Evolutionary conservation across 2,329 filamentous ascomycete genomes (phyloP).

Genomic region (Ophiostoma ulmi): DNA sequence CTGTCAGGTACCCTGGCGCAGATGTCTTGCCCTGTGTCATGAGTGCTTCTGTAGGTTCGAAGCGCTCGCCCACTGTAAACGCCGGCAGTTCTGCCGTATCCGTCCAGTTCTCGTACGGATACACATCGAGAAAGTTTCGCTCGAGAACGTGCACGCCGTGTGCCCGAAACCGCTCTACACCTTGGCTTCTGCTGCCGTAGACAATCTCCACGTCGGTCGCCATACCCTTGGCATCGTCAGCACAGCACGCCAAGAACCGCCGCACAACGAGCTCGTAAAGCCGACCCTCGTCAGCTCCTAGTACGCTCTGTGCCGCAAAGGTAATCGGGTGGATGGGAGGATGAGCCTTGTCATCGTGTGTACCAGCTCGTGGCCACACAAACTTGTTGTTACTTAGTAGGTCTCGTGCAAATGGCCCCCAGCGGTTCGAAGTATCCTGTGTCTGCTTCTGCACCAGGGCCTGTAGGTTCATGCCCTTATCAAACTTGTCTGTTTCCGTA

Average conservation of each 20-base stretch:
- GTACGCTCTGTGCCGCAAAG: slow-evolving; percentile 64
- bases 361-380: slow-evolving; percentile 72
- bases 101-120: slow-evolving; percentile 94
- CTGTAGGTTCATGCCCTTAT: slow-evolving; percentile 78
- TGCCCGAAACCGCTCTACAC: slow-evolving; percentile 66
- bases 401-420: slow-evolving; percentile 74
- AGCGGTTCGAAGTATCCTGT: slow-evolving; percentile 57
- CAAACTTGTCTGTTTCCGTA: slow-evolving; percentile 95
- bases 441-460: slow-evolving; percentile 78
- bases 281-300: slow-evolving; percentile 62
- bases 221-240: slow-evolving; percentile 83
- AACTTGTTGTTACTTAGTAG: slow-evolving; percentile 65
- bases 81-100: slow-evolving; percentile 75
- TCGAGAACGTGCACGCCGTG: slow-evolving; percentile 80
- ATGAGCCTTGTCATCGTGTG: slow-evolving; percentile 93
- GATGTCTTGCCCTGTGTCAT: slow-evolving; percentile 89
- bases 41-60: slow-evolving; percentile 81
- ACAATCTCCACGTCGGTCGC: slow-evolving; percentile 78
- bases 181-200: slow-evolving; percentile 58
- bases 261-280: slow-evolving; percentile 91
- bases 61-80: slow-evolving; percentile 73
- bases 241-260: slow-evolving; percentile 91
- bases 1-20: slow-evolving; percentile 80
- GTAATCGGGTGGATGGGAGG: slow-evolving; percentile 94
- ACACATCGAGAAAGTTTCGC: slow-evolving; percentile 91